These are phyloP conservation scores for Paramarasmius palmivorus DNA, from an alignment of 1,284 basidiomycete species.

Conservation along the genomic window DNA sequence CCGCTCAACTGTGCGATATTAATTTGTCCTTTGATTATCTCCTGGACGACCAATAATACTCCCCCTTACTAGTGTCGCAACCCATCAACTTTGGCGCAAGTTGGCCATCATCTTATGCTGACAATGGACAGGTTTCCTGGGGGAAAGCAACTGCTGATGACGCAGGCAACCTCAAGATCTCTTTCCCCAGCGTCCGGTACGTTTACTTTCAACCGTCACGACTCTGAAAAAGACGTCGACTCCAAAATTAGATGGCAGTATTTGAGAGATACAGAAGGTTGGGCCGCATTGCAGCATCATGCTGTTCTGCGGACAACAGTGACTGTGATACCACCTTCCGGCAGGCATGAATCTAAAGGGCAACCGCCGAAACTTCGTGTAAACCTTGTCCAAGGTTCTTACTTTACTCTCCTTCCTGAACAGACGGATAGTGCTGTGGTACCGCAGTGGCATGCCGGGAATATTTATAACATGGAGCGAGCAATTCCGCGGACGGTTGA, in stretches of 20 bases:
- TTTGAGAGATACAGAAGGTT: conserved; percentile 74
- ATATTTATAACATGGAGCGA: conserved; percentile 65
- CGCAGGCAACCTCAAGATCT: conserved; percentile 53
- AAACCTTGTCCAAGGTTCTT: conserved; percentile 60
- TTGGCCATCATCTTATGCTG: conserved; percentile 69
- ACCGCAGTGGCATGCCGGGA: conserved; percentile 71
- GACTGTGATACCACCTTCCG: conserved; percentile 51
- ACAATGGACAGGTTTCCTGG: conserved; percentile 63
- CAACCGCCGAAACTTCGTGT: conserved; percentile 42
- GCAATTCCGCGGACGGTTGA: conserved; percentile 48
- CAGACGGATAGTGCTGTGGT: conserved; percentile 22
- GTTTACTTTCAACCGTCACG: conserved; percentile 4
- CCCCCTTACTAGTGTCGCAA: conserved; percentile 36
- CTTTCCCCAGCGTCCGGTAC: conserved; percentile 62
- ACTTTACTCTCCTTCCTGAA: conserved; percentile 60
- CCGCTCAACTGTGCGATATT: conserved; percentile 58
- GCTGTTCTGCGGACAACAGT: conserved; percentile 63
- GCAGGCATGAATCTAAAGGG: background rate
- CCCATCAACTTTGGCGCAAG: conserved; percentile 43
- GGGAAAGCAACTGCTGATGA: conserved; percentile 35
- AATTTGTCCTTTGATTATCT: conserved; percentile 1
- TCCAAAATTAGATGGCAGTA: conserved; percentile 54
- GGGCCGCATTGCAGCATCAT: conserved; percentile 79
- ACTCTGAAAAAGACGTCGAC: conserved; percentile 4
- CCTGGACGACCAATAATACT: background rate